Percentiles rank a stretch among this genome's conserved stretches.
Evolutionary conservation across 257 asterid species (phyloP).

Genomic region (Solanum rostratum): DNA sequence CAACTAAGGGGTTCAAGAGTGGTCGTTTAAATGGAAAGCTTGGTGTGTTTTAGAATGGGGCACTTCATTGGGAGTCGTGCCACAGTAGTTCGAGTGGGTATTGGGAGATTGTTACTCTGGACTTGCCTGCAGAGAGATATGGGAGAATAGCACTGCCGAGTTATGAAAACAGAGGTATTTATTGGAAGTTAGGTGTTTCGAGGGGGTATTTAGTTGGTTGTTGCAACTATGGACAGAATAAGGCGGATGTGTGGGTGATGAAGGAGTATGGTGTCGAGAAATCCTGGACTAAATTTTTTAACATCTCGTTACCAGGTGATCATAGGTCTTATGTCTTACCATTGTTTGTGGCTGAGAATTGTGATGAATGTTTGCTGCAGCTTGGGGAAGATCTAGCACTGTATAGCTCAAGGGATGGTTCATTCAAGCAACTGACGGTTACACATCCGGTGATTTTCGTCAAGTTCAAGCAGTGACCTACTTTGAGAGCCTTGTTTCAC

Average conservation of each 20-base stretch:
- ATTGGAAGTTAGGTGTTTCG: neutral
- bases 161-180: neutral
- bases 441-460: neutral
- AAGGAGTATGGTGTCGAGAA: constrained; percentile 20
- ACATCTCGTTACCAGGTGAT: neutral
- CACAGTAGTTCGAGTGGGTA: neutral
- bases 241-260: constrained; percentile 24
- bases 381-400: neutral
- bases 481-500: constrained; percentile 17
- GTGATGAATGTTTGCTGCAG: constrained; percentile 6
- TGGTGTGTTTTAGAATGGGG: constrained; percentile 9
- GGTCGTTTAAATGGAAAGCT: neutral
- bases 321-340: neutral
- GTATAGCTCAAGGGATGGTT: neutral
- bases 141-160: constrained; percentile 1
- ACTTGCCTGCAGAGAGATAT: neutral
- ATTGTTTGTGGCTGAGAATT: constrained; percentile 12
- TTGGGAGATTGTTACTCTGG: constrained; percentile 10
- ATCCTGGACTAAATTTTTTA: constrained; percentile 20
- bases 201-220: constrained; percentile 8
- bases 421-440: neutral
- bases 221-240: neutral
- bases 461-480: constrained; percentile 2
- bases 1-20: neutral
- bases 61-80: constrained; percentile 18